Percentiles rank a stretch among this genome's conserved stretches.
Conservation (phyloP, 441 rosid genomes). For the Eutrema salsugineum region DNA sequence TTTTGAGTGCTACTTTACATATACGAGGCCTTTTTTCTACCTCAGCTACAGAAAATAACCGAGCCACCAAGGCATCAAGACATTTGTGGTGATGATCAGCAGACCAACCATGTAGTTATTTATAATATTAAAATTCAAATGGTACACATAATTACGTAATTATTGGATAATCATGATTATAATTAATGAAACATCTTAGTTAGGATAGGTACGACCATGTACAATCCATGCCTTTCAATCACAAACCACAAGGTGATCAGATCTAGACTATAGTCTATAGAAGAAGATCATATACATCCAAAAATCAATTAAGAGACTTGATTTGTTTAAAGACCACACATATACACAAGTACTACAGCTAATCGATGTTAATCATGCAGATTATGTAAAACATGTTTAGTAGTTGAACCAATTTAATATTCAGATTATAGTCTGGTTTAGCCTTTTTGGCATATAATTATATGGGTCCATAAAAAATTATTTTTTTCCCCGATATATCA, state of each 20-base stretch:
- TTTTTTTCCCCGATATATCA: background rate
- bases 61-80: slow-evolving; percentile 2
- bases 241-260: slow-evolving; percentile 20
- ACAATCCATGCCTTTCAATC: slow-evolving; percentile 26
- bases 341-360: slow-evolving; percentile 21
- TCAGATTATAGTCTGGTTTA: background rate
- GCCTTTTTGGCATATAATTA: background rate
- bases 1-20: background rate
- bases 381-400: slow-evolving; percentile 28
- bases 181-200: slow-evolving; percentile 13
- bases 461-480: background rate
- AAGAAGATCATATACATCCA: slow-evolving; percentile 15
- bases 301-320: slow-evolving; percentile 8
- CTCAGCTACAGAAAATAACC: background rate
- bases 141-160: slow-evolving; percentile 23
- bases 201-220: slow-evolving; percentile 24
- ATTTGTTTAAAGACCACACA: slow-evolving; percentile 14
- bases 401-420: slow-evolving; percentile 18
- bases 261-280: background rate
- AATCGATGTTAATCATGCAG: slow-evolving; percentile 20
- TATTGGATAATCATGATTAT: slow-evolving; percentile 16
- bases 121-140: background rate
- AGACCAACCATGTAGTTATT: slow-evolving; percentile 16
- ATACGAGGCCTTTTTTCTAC: background rate
- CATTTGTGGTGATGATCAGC: slow-evolving; percentile 8